Evolutionary conservation across 225 moss, liverwort and hornwort genomes (phyloP).

Genomic region (Physcomitrium patens): DNA sequence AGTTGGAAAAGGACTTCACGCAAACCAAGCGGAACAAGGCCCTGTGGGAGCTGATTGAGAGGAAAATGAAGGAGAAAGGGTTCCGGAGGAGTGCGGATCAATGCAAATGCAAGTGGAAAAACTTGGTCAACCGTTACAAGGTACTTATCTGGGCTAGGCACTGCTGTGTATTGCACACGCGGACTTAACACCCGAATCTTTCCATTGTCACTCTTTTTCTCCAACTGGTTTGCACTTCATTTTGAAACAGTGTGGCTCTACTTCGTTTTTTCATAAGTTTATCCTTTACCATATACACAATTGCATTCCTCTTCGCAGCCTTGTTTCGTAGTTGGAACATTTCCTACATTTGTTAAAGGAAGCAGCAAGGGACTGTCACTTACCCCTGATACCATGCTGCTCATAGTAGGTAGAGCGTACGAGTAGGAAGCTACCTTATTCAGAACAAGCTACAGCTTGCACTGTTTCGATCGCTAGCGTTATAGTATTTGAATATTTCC

Average conservation of each 20-base stretch:
- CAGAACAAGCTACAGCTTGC: neutral
- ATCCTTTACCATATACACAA: neutral
- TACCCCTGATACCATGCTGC: slow-evolving; percentile 4
- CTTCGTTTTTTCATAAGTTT: neutral
- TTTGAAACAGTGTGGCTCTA: neutral
- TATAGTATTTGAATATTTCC: neutral
- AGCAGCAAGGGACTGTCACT: neutral
- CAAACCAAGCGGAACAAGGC: slow-evolving; percentile 99
- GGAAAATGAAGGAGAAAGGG: slow-evolving; percentile 99
- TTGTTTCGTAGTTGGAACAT: neutral
- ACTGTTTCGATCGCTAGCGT: neutral
- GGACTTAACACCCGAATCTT: neutral
- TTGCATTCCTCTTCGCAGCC: neutral
- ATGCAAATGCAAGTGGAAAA: slow-evolving; percentile 99
- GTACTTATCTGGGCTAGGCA: slow-evolving; percentile 34
- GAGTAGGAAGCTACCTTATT: neutral
- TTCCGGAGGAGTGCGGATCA: slow-evolving; percentile 93
- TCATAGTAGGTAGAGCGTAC: slow-evolving; percentile 2
- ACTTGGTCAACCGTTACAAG: slow-evolving; percentile 99
- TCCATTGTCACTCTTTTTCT: neutral
- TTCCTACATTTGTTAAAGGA: neutral
- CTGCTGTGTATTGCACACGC: neutral
- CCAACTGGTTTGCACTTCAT: neutral
- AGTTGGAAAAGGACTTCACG: slow-evolving; percentile 99
- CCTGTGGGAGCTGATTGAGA: slow-evolving; percentile 94